Base-by-base conservation (phyloP, 108 stramenopile genomes). In the Licmophora abbreviata region DNA sequence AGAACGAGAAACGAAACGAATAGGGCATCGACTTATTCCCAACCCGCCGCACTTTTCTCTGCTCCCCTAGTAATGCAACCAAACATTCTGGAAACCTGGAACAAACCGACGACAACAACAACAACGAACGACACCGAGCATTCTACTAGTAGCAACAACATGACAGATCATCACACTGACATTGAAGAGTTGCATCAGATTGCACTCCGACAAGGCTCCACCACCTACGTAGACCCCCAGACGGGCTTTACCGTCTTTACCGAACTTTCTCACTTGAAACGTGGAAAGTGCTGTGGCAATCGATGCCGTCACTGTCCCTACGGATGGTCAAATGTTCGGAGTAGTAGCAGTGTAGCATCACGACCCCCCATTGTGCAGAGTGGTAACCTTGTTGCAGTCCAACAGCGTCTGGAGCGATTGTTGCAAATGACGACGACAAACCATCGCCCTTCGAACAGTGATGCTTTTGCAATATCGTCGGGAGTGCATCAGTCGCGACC, bases 241-340 rank as follows among this genome's bases (percentile, higher is more conserved):
- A 93, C 92, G 7, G 95, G 93, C 7, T 96, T 86, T 70, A 76
- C 51, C 4, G 89, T 92, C 32, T 93, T 94, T 69, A 96, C 95
- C 0, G 79, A 85, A 55, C 28, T 77, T 7, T 55, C 76, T 1
- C 93, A 92, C 61, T 66, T 73, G 43, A 69, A 74, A 46, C 74
- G 93, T 34, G 95, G 93, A 10, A 77, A 49, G 29, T 96, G 95
- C 57, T 96, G 95, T 66, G 95, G 95, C 11, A 76, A 73, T 47
- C 63, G 59, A 12, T 96, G 95, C 68, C 84, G 92, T 15, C 95
- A 95, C 58, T 95, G 95, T 68, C 92, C 92, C 14, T 95, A 80
- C 47, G 93, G 92, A 12, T 89, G 81, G 69, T 71, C 69, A 29
- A 80, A 86, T 58, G 93, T 94, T 9, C 59, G 34, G 12, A 9